Evolutionary conservation across 2,329 filamentous ascomycete species (phyloP).

Genomic region (Alternaria rosae): DNA sequence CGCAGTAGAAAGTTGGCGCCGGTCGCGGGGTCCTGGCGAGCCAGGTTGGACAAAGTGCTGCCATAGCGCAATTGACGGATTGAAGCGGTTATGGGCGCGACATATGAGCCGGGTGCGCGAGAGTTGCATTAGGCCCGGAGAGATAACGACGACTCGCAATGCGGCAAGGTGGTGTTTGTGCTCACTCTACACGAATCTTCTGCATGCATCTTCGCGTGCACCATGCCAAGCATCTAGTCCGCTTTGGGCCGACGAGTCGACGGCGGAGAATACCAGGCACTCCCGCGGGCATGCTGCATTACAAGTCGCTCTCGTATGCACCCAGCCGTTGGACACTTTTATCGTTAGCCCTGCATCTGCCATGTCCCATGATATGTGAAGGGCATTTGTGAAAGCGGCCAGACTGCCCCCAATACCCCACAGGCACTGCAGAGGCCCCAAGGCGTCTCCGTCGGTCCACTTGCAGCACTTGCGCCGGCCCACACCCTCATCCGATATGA

Average conservation of each 20-base stretch:
- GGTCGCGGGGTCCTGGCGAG: slow-evolving; percentile 16
- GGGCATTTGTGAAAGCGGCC: not conserved
- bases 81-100: slow-evolving; percentile 44
- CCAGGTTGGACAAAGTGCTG: slow-evolving; percentile 41
- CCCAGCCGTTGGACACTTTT: slow-evolving; percentile 1
- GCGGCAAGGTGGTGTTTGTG: not conserved
- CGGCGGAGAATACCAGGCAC: slow-evolving; percentile 16
- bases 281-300: slow-evolving; percentile 23
- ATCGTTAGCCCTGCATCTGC: slow-evolving; percentile 5
- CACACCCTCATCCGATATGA: slow-evolving; percentile 14
- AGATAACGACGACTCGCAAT: slow-evolving; percentile 9
- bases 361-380: not conserved
- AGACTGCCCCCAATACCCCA: slow-evolving; percentile 2
- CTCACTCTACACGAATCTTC: slow-evolving; percentile 5
- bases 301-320: slow-evolving; percentile 8
- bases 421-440: slow-evolving; percentile 2
- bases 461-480: slow-evolving; percentile 12
- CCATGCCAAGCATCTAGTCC: slow-evolving; percentile 28
- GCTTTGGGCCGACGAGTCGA: slow-evolving; percentile 12
- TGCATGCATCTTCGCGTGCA: slow-evolving; percentile 3
- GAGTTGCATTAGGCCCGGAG: slow-evolving; percentile 37
- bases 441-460: slow-evolving; percentile 2
- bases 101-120: slow-evolving; percentile 36
- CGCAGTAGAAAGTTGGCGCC: slow-evolving; percentile 28
- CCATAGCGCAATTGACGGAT: slow-evolving; percentile 41